A percentile compares a stretch with the other conserved stretches of the same genome.
These are phyloP conservation scores for Fomes fomentarius DNA, from an alignment of 1,284 basidiomycete species.

Conservation along the genomic window DNA sequence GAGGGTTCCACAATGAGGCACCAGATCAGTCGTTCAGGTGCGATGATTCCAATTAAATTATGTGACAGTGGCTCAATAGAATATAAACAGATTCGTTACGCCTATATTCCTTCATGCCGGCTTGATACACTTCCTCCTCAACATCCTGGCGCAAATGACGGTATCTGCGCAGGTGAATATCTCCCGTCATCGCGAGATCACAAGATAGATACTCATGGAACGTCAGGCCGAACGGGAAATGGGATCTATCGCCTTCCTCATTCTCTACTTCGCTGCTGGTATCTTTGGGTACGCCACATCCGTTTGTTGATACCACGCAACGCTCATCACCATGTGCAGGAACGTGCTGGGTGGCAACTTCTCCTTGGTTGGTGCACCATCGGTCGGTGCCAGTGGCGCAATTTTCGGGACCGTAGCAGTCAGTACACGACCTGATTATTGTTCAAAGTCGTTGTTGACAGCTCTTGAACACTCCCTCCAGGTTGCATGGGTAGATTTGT, in stretches of 20 bases:
- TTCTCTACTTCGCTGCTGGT: slow-evolving; percentile 88
- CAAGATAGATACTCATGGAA: neutral
- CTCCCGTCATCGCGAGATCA: no score
- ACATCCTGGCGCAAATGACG: slow-evolving; percentile 87
- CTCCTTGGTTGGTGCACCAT: slow-evolving; percentile 85
- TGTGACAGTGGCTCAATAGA: neutral
- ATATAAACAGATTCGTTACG: slow-evolving; percentile 69
- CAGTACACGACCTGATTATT: slow-evolving; percentile 28
- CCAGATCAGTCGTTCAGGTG: slow-evolving; percentile 91
- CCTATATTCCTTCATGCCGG: slow-evolving; percentile 94
- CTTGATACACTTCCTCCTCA: slow-evolving; percentile 85
- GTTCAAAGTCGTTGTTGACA: neutral
- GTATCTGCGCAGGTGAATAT: slow-evolving; percentile 72
- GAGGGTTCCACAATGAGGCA: slow-evolving; percentile 68
- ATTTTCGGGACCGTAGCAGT: slow-evolving; percentile 93
- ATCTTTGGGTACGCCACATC: slow-evolving; percentile 76
- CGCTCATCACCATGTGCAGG: slow-evolving; percentile 37
- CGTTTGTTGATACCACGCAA: neutral
- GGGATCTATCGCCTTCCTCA: slow-evolving; percentile 81
- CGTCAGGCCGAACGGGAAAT: slow-evolving; percentile 82
- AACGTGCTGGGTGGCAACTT: slow-evolving; percentile 93
- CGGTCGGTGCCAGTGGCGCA: slow-evolving; percentile 92
- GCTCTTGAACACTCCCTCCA: slow-evolving; percentile 28
- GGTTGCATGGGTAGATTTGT: slow-evolving; percentile 86
- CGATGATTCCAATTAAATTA: slow-evolving; percentile 12